phyloP scores from a whole-genome alignment of 192 early-diverging fungal genomes.

The Powellomyces hirtus region DNA sequence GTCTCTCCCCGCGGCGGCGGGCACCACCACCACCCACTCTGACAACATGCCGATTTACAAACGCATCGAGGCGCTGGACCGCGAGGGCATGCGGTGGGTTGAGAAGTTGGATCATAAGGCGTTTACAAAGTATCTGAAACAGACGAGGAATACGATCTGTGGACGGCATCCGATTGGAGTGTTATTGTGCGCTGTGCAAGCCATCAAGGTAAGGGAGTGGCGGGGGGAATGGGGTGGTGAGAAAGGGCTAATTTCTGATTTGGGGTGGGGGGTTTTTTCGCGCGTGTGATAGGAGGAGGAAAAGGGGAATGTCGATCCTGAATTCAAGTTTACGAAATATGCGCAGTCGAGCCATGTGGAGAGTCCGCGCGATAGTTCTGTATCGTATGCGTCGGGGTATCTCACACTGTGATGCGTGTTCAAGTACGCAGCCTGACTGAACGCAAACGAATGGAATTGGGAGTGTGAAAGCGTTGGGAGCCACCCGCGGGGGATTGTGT shows the following conservation, averaged over 20 bases:
- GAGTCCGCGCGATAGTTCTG: conserved; percentile 63
- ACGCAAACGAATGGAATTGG: too few relatives aligned
- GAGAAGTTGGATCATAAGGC: conserved; percentile 54
- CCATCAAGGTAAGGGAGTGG: conserved; percentile 22
- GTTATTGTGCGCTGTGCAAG: conserved; percentile 66
- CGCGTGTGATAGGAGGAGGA: too few relatives aligned
- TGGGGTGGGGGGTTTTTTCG: too few relatives aligned
- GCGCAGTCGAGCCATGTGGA: conserved; percentile 72
- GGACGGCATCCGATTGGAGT: conserved; percentile 88
- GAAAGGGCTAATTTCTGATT: too few relatives aligned
- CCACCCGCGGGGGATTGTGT: too few relatives aligned
- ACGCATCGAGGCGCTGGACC: conserved; percentile 78
- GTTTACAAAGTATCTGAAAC: conserved; percentile 70
- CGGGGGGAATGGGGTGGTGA: too few relatives aligned
- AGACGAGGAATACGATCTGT: conserved; percentile 92
- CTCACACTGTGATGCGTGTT: too few relatives aligned
- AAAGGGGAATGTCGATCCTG: too few relatives aligned
- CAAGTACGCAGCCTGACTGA: too few relatives aligned
- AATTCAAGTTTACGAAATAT: conserved; percentile 77
- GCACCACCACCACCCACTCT: conserved; percentile 10
- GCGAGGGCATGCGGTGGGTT: conserved; percentile 76
- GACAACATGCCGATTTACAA: conserved; percentile 66
- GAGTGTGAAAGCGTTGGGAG: too few relatives aligned
- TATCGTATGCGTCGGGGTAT: conserved; percentile 73
- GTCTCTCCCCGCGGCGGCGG: neutral